Percentiles rank a stretch among this genome's conserved stretches.
These are phyloP conservation scores for Cenchrus americanus DNA, from an alignment of 176 grass and related monocot species.

Conservation along the genomic window DNA sequence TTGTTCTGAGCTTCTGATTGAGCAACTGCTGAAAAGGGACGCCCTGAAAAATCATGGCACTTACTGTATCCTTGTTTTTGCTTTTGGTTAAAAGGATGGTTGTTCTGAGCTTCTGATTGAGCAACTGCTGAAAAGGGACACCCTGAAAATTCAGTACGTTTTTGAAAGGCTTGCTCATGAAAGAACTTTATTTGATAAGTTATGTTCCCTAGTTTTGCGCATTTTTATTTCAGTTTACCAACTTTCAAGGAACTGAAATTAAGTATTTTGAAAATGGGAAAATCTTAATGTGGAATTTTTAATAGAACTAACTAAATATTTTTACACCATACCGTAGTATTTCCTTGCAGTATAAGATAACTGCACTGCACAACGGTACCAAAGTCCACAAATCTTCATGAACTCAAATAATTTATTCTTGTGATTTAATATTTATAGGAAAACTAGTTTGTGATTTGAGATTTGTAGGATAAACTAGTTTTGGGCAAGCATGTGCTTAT, in stretches of 20 bases:
- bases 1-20: background rate
- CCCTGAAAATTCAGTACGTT: background rate
- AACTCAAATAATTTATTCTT: background rate
- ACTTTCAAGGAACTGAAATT: background rate
- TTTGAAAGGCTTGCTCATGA: background rate
- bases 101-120: background rate
- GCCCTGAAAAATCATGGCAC: background rate
- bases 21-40: background rate
- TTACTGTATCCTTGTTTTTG: too few relatives aligned
- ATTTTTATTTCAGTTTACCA: background rate
- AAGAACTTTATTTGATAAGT: slow-evolving; percentile 7
- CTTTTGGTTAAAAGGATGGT: slow-evolving; percentile 2
- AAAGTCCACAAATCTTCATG: background rate
- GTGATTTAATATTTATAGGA: background rate
- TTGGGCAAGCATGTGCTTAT: background rate
- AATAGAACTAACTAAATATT: background rate
- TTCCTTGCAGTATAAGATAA: background rate
- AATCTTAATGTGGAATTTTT: background rate
- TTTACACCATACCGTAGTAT: background rate
- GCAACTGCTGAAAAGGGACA: background rate
- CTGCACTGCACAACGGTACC: background rate
- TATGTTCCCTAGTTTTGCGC: slow-evolving; percentile 1
- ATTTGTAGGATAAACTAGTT: background rate
- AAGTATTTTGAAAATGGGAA: background rate
- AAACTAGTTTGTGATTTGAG: background rate